Evolutionary conservation across 2,329 filamentous ascomycete species (phyloP).

Genomic region (Calonectria pseudoturangicola): DNA sequence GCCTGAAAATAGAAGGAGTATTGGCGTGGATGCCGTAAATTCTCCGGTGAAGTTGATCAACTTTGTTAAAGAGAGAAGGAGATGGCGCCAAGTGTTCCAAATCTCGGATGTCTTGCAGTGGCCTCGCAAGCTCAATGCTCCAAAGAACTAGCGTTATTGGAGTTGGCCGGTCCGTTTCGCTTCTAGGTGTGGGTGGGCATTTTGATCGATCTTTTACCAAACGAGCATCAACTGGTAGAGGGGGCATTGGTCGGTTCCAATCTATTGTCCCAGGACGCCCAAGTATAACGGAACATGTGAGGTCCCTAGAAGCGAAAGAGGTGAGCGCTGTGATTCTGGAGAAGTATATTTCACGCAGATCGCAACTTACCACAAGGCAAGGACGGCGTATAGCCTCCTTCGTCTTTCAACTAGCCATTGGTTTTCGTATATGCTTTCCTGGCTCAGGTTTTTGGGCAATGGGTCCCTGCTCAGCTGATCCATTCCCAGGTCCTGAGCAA

Average conservation of each 20-base stretch:
- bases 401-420: conserved; percentile 76
- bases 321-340: neutral
- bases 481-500: conserved; percentile 78
- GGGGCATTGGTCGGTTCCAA: conserved; percentile 66
- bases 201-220: conserved; percentile 68
- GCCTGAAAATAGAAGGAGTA: conserved; percentile 72
- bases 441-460: conserved; percentile 65
- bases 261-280: conserved; percentile 75
- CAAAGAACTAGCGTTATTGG: conserved; percentile 73
- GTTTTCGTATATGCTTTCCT: conserved; percentile 71
- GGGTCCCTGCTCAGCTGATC: conserved; percentile 73
- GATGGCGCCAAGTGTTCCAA: conserved; percentile 74
- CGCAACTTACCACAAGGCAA: conserved; percentile 63
- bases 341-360: neutral
- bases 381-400: conserved; percentile 73
- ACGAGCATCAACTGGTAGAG: conserved; percentile 72
- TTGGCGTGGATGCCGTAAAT: conserved; percentile 68
- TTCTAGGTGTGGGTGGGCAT: conserved; percentile 68
- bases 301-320: conserved; percentile 65
- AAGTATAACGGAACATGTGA: conserved; percentile 72
- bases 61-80: conserved; percentile 71
- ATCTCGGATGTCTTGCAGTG: conserved; percentile 71
- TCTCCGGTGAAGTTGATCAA: conserved; percentile 72
- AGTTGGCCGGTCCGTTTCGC: conserved; percentile 72
- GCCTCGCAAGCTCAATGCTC: conserved; percentile 67